Evolutionary conservation across 176 grass and related monocot genomes (phyloP).

Genomic region (Elaeis guineensis): DNA sequence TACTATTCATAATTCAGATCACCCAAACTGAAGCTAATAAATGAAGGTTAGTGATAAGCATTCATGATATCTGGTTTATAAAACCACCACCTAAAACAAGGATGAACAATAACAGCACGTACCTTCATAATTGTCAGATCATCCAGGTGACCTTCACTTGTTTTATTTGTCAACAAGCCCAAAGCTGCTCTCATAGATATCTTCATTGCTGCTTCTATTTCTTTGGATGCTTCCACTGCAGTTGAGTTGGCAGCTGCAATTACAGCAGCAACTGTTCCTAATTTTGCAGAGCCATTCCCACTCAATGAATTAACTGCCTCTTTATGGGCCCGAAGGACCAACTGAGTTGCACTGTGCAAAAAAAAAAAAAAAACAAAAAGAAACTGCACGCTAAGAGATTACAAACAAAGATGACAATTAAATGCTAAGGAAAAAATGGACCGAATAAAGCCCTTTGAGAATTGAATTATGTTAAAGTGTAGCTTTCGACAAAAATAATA

Average conservation of each 20-base stretch:
- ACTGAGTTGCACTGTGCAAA: slow-evolving; percentile 74
- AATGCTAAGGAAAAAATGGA: neutral
- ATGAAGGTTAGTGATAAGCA: neutral
- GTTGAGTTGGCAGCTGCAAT: slow-evolving; percentile 84
- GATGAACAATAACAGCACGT: slow-evolving; percentile 3
- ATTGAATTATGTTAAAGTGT: too few relatives aligned
- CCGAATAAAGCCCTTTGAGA: too few relatives aligned
- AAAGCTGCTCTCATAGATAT: slow-evolving; percentile 74
- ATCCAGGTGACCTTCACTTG: slow-evolving; percentile 67
- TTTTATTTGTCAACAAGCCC: slow-evolving; percentile 46
- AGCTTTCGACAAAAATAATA: too few relatives aligned
- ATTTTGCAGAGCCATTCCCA: slow-evolving; percentile 54
- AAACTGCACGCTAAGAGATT: neutral
- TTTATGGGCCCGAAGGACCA: slow-evolving; percentile 85
- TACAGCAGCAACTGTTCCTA: slow-evolving; percentile 85
- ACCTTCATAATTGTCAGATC: slow-evolving; percentile 99
- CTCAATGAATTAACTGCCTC: slow-evolving; percentile 89
- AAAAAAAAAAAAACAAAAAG: neutral
- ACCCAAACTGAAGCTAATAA: neutral
- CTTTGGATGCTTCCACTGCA: slow-evolving; percentile 84
- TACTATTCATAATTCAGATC: too few relatives aligned
- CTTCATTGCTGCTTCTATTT: slow-evolving; percentile 87
- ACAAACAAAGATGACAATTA: neutral
- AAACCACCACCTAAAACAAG: neutral
- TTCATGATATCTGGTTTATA: neutral